These are phyloP conservation scores for Ilex asprella DNA, from an alignment of 257 asterid species.

Conservation along the genomic window DNA sequence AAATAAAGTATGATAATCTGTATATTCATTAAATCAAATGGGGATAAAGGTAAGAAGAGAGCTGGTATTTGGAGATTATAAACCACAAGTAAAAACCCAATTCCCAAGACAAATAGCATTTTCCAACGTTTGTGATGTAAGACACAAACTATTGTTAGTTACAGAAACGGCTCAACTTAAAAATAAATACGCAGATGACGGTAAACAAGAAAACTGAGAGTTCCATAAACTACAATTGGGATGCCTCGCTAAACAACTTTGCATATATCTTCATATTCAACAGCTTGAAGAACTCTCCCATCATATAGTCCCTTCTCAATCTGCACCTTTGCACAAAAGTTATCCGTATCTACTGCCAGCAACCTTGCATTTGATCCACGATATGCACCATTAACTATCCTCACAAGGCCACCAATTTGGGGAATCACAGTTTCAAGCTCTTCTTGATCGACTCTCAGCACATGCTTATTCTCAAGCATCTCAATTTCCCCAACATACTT, in stretches of 20 bases:
- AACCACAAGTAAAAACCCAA: too few species aligned
- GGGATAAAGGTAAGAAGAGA: too few species aligned
- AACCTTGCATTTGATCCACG: conserved; percentile 73
- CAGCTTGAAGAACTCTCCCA: conserved; percentile 74
- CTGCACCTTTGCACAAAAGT: conserved; percentile 71
- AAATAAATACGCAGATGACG: too few species aligned
- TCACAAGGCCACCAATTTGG: conserved; percentile 87
- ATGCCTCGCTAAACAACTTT: conserved; percentile 40
- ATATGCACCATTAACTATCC: conserved; percentile 84
- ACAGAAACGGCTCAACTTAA: too few species aligned
- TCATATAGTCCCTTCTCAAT: conserved; percentile 88
- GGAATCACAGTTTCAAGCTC: conserved; percentile 97
- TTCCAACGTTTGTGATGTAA: too few species aligned
- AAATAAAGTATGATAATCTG: too few species aligned
- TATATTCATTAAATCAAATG: too few species aligned
- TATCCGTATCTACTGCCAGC: conserved; percentile 53
- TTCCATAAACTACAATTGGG: neutral
- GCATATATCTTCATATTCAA: conserved; percentile 88
- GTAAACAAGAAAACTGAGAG: neutral
- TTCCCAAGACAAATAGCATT: too few species aligned
- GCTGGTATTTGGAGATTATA: too few species aligned
- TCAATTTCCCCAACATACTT: conserved; percentile 85
- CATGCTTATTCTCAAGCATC: conserved; percentile 87
- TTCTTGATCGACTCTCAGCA: conserved; percentile 80
- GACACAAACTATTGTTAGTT: too few species aligned